Percentiles rank a stretch among this genome's conserved stretches.
These are phyloP conservation scores for Oryza australiensis DNA, from an alignment of 176 grass and related monocot genomes.

Conservation along the genomic window DNA sequence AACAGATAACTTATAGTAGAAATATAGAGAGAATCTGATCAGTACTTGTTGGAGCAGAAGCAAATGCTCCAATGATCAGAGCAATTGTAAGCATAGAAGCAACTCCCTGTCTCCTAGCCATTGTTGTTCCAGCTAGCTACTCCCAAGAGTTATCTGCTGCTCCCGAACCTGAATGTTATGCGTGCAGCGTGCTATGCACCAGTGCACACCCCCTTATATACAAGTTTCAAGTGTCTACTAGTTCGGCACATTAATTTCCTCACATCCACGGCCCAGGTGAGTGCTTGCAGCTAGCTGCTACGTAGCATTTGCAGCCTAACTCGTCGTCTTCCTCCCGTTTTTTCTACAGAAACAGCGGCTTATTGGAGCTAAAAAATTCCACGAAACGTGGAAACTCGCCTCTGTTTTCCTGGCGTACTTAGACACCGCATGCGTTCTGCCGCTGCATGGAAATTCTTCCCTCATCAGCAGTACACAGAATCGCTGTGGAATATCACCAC, in stretches of 20 bases:
- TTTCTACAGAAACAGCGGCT: neutral
- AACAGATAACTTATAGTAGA: neutral
- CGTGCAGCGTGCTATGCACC: constrained; percentile 5
- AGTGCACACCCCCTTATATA: constrained; percentile 23
- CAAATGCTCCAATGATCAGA: constrained; percentile 44
- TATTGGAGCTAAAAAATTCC: neutral
- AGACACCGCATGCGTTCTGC: neutral
- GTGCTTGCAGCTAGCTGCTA: neutral
- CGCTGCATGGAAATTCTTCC: neutral
- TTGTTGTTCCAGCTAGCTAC: constrained; percentile 2
- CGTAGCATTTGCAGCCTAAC: constrained; percentile 6
- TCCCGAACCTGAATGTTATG: neutral
- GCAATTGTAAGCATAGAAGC: constrained; percentile 29
- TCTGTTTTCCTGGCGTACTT: neutral
- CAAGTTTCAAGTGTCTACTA: neutral
- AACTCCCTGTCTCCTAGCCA: constrained; percentile 27
- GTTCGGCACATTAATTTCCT: constrained; percentile 21
- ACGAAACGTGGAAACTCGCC: neutral
- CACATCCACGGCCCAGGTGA: neutral
- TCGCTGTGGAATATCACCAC: neutral
- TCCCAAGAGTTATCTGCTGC: neutral
- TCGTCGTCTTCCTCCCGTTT: neutral
- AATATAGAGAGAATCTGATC: neutral
- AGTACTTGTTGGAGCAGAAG: constrained; percentile 35
- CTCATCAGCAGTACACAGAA: neutral